Evolutionary conservation across 768 basidiomycete genomes (phyloP).

Genomic region (Fomitopsis pulvina): DNA sequence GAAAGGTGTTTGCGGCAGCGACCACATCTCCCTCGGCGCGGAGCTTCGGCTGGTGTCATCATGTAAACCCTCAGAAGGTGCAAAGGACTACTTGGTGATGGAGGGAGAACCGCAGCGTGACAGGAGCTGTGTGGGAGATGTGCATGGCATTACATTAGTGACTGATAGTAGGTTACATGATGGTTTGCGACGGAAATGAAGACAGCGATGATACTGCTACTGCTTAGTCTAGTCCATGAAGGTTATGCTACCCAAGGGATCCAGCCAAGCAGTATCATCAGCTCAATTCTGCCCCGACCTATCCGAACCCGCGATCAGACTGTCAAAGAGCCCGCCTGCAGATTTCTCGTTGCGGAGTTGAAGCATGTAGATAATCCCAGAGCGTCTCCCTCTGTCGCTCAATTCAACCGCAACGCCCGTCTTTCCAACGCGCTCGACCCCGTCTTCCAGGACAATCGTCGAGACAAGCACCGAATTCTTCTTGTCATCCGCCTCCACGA

Average conservation of each 20-base stretch:
- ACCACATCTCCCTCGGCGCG: constrained; percentile 76
- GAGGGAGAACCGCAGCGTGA: too few species aligned
- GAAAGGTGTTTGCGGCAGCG: constrained; percentile 73
- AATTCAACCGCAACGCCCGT: constrained; percentile 96
- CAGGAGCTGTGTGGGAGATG: constrained; percentile 4
- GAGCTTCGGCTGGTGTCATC: constrained; percentile 37
- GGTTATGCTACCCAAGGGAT: too few species aligned
- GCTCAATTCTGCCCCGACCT: constrained; percentile 30
- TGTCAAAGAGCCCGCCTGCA: constrained; percentile 80
- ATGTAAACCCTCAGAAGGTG: not conserved
- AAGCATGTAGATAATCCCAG: constrained; percentile 96
- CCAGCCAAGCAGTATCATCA: not conserved
- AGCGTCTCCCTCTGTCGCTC: constrained; percentile 84
- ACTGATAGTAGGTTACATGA: not conserved
- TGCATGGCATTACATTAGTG: constrained; percentile 10
- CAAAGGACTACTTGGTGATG: not conserved
- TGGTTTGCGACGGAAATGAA: not conserved
- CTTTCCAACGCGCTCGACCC: constrained; percentile 97
- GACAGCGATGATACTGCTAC: too few species aligned
- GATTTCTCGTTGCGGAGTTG: constrained; percentile 87
- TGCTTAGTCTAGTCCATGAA: too few species aligned
- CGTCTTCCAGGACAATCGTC: constrained; percentile 92
- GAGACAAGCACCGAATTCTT: constrained; percentile 79
- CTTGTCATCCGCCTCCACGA: constrained; percentile 81
- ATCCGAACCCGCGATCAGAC: constrained; percentile 83